Base-by-base conservation (phyloP, 495 filamentous ascomycete genomes). In the Daldinia caldariorum region DNA sequence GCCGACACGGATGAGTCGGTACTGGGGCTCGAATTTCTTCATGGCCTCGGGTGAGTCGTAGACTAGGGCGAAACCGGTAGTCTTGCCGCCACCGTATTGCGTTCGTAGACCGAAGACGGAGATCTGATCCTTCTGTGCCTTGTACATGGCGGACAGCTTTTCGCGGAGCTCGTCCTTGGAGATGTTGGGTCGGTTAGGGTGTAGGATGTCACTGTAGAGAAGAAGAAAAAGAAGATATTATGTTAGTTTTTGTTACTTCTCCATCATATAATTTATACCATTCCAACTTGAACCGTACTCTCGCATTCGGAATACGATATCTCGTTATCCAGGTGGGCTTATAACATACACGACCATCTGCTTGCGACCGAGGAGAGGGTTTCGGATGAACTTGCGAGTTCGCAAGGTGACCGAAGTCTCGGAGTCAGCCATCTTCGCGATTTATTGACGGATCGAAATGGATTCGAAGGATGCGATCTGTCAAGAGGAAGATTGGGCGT, bases 381-480 rank as follows among this genome's bases (percentile, higher is more conserved):
- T 99, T 85, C 93, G 91, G 83, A 98, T 96, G 93, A 99, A 99
- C 88, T 99, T 99, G 91, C 96, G 94, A 83, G 96, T 99, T 85
- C 96, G 92, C 87, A 99, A 85, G 76, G 95, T 99, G 79, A 99
- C 92, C 74, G 90, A 88, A 81, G 87, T 79, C 78, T 91, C 89
- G 64, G 86, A 83, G 83, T 97, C 95, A 82, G 94, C 89, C 95
- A 97, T 98, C 81, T 82, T 93, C 85, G 82, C 71, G 72, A 39
- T 70, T 64, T 57, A 56, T 60, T 68, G 67, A 62, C 54, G 66
- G 53, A 32, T 35, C 34, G 34, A 35, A 66, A 1, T 1, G 39
- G 60, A 61, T 35, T 61, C 64, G 70, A 62, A 56, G 67, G 67
- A 68, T 66, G 51, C 54, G 38, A 57, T 61, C 67, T 65, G 67